These are phyloP conservation scores for Ganoderma sinense DNA, from an alignment of 1,284 basidiomycete species.

Conservation along the genomic window DNA sequence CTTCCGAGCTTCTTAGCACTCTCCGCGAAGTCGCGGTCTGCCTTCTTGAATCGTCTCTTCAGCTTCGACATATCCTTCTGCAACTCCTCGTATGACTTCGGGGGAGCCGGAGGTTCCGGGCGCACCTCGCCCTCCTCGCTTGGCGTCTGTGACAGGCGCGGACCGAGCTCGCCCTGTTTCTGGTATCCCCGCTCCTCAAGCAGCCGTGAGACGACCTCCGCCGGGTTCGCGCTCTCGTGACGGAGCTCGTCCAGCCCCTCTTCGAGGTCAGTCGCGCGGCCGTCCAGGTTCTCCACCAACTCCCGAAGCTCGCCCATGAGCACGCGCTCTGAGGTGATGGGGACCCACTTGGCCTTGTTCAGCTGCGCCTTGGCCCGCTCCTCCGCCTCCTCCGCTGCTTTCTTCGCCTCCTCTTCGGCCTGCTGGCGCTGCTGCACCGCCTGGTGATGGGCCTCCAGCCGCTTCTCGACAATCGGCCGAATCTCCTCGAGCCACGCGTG, in stretches of 20 bases:
- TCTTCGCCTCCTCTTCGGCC: constrained; percentile 13
- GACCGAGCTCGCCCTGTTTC: not conserved
- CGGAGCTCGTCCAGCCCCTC: constrained; percentile 15
- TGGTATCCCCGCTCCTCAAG: constrained; percentile 18
- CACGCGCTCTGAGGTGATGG: constrained; percentile 8
- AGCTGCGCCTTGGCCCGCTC: constrained; percentile 6
- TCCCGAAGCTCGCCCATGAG: not conserved
- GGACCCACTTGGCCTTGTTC: constrained; percentile 7
- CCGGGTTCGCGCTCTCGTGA: not conserved
- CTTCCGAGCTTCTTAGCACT: constrained; percentile 14
- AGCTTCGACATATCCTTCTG: constrained; percentile 19
- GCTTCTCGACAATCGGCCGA: constrained; percentile 10
- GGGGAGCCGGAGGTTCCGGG: constrained; percentile 5
- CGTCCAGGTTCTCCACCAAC: constrained; percentile 10
- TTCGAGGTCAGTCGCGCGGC: constrained; percentile 25
- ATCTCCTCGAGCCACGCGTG: constrained; percentile 17
- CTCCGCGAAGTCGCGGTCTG: not conserved
- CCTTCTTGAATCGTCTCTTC: constrained; percentile 9
- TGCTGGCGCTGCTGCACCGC: constrained; percentile 1
- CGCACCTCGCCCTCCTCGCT: constrained; percentile 26
- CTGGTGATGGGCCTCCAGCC: not conserved
- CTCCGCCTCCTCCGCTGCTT: constrained; percentile 14
- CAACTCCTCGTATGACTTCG: constrained; percentile 20
- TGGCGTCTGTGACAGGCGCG: not conserved
- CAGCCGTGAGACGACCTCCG: constrained; percentile 1